Conservation (phyloP, 2,329 filamentous ascomycete genomes). For the Tolypocladium amazonense region DNA sequence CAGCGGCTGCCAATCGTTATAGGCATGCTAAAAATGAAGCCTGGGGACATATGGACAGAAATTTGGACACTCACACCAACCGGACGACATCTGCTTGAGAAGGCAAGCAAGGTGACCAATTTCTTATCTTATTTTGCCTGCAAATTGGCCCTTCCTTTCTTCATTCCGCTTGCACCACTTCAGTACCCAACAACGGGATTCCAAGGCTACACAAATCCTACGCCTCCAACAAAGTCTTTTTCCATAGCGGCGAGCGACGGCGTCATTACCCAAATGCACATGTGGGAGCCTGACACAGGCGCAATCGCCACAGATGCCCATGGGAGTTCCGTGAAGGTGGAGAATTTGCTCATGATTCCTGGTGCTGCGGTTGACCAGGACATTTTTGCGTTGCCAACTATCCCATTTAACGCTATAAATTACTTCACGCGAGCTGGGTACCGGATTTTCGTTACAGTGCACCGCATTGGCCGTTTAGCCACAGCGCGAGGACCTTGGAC, state of each 20-base stretch:
- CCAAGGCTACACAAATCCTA: slow-evolving; percentile 42
- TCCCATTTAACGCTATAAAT: slow-evolving; percentile 52
- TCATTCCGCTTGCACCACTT: slow-evolving; percentile 43
- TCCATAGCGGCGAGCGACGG: slow-evolving; percentile 41
- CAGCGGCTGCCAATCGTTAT: slow-evolving; percentile 27
- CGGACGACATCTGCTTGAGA: slow-evolving; percentile 33
- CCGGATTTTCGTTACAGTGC: slow-evolving; percentile 45
- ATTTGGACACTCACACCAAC: slow-evolving; percentile 41
- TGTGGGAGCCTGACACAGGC: slow-evolving; percentile 41
- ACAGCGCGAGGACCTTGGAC: slow-evolving; percentile 43
- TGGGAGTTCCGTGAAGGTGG: slow-evolving; percentile 8
- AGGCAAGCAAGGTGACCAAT: slow-evolving; percentile 30
- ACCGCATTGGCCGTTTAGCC: slow-evolving; percentile 45
- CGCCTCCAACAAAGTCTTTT: slow-evolving; percentile 28
- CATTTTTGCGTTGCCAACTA: slow-evolving; percentile 52
- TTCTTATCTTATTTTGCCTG: slow-evolving; percentile 47
- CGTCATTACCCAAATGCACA: slow-evolving; percentile 40
- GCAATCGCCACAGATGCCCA: slow-evolving; percentile 16
- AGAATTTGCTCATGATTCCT: slow-evolving; percentile 50
- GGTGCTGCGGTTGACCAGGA: slow-evolving; percentile 54
- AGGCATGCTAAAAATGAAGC: slow-evolving; percentile 45
- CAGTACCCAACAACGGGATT: slow-evolving; percentile 40
- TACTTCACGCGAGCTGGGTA: slow-evolving; percentile 52
- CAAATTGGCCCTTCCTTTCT: slow-evolving; percentile 40
- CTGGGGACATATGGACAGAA: slow-evolving; percentile 42